Evolutionary conservation across 2,329 filamentous ascomycete species (phyloP).

Genomic region (Botrytis fragariae): DNA sequence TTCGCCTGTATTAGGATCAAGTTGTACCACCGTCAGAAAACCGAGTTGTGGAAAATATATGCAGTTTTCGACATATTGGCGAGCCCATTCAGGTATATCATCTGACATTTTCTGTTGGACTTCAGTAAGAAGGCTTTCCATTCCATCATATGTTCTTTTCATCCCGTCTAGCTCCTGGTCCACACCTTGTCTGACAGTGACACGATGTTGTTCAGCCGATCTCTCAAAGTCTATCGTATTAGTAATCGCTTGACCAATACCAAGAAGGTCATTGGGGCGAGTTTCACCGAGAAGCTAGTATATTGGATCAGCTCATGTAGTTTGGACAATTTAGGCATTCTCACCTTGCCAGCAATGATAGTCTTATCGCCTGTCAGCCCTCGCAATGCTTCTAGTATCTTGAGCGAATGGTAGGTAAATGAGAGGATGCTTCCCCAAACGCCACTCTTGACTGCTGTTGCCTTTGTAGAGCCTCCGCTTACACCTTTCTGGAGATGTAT

Average conservation of each 20-base stretch:
- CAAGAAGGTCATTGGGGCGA: conserved; percentile 56
- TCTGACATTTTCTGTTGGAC: conserved; percentile 63
- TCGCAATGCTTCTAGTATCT: conserved; percentile 62
- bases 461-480: conserved; percentile 46
- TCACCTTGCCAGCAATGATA: conserved; percentile 55
- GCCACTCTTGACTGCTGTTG: conserved; percentile 54
- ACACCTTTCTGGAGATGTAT: conserved; percentile 74
- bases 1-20: conserved; percentile 57
- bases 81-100: conserved; percentile 59
- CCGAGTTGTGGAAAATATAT: conserved; percentile 90
- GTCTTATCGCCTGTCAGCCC: conserved; percentile 54
- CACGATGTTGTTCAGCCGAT: conserved; percentile 65
- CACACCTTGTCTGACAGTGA: conserved; percentile 69
- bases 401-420: conserved; percentile 70
- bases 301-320: conserved; percentile 7
- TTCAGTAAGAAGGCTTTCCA: conserved; percentile 69
- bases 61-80: conserved; percentile 63
- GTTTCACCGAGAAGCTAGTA: conserved; percentile 58
- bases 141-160: conserved; percentile 73
- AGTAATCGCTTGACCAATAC: conserved; percentile 68
- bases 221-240: conserved; percentile 77
- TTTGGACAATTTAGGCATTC: conserved; percentile 10
- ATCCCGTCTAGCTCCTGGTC: conserved; percentile 73
- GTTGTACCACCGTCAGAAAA: conserved; percentile 74
- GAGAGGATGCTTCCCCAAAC: conserved; percentile 70